Evolutionary conservation across 1,284 basidiomycete species (phyloP).

Genomic region (Porogramme epimiltina): DNA sequence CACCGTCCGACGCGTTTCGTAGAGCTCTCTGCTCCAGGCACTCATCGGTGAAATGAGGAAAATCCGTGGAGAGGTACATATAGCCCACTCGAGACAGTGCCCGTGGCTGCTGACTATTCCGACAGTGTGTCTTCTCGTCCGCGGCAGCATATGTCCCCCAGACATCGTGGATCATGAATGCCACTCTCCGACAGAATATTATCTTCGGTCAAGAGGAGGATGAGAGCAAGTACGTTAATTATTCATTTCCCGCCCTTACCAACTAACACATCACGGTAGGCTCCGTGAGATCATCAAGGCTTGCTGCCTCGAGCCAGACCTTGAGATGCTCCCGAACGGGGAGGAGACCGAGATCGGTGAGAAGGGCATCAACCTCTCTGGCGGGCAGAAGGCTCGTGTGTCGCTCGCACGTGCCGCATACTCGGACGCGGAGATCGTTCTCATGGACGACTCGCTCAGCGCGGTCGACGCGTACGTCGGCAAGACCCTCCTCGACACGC

Average conservation of each 20-base stretch:
- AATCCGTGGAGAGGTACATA: conserved; percentile 50
- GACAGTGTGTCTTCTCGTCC: conserved; percentile 65
- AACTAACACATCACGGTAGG: conserved; percentile 37
- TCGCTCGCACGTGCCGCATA: conserved; percentile 83
- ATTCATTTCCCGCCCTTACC: too few relatives aligned
- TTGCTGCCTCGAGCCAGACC: conserved; percentile 66
- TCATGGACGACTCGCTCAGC: conserved; percentile 73
- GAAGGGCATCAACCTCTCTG: conserved; percentile 73
- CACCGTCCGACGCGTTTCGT: too few relatives aligned
- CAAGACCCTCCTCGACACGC: conserved; percentile 61
- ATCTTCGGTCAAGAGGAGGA: conserved; percentile 65
- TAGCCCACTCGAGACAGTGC: conserved; percentile 13
- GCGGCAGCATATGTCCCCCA: conserved; percentile 78
- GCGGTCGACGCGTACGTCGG: conserved; percentile 77
- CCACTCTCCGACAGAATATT: conserved; percentile 69
- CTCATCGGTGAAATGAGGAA: conserved; percentile 82
- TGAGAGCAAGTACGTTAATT: conserved; percentile 43
- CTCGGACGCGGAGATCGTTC: conserved; percentile 70
- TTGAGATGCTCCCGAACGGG: conserved; percentile 65
- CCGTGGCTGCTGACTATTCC: too few relatives aligned
- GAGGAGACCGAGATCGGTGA: conserved; percentile 85
- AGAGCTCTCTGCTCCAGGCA: conserved; percentile 70
- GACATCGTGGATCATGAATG: conserved; percentile 79
- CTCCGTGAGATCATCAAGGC: conserved; percentile 58
- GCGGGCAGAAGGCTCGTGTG: conserved; percentile 67